These are phyloP conservation scores for Allium sativum DNA, from an alignment of 106 monocot species.

Conservation along the genomic window DNA sequence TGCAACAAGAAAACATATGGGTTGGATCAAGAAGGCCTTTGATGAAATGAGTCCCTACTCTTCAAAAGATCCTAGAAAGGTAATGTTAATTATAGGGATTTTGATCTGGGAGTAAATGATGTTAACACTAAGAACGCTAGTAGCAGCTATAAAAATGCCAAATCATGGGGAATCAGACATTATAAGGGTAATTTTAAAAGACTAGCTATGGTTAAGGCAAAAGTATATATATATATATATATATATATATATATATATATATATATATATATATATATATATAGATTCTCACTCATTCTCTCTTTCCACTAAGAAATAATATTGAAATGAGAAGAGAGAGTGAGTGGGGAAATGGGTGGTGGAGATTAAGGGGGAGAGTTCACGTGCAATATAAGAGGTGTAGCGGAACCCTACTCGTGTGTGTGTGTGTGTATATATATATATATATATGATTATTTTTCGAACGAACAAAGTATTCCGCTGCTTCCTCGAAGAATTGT, in stretches of 20 bases:
- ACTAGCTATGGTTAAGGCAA: slow-evolving; percentile 7
- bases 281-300: no score
- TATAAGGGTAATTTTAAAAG: slow-evolving; percentile 15
- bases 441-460: slow-evolving; percentile 15
- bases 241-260: no score
- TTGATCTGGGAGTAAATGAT: slow-evolving; percentile 18
- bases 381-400: no score
- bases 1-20: not conserved
- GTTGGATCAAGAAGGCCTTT: slow-evolving; percentile 10
- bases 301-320: no score
- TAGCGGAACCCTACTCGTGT: no score
- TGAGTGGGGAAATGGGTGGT: no score
- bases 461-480: slow-evolving; percentile 18
- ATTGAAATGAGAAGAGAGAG: no score
- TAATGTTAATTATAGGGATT: slow-evolving; percentile 21
- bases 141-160: slow-evolving; percentile 6
- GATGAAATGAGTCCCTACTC: slow-evolving; percentile 16
- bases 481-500: not conserved
- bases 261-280: no score
- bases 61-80: slow-evolving; percentile 16
- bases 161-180: slow-evolving; percentile 10
- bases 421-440: no score
- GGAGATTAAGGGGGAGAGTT: no score
- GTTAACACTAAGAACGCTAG: not conserved
- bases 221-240: no score